A percentile compares a stretch with the other conserved stretches of the same genome.
These are phyloP conservation scores for Leptodermis oblonga DNA, from an alignment of 257 asterid genomes.

Conservation along the genomic window DNA sequence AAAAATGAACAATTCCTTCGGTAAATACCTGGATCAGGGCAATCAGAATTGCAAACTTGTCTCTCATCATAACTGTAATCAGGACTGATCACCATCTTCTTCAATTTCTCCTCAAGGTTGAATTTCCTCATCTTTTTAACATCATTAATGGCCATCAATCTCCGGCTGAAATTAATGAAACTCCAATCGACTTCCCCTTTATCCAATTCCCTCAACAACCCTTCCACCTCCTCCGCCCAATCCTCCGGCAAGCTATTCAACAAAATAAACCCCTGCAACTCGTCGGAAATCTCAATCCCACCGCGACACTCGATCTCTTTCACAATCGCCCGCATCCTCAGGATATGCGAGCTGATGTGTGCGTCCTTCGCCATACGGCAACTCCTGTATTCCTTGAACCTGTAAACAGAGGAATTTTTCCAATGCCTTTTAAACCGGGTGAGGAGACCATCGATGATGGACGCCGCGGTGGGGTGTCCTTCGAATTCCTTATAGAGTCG, in stretches of 20 bases:
- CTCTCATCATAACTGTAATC: no score
- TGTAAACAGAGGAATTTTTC: no score
- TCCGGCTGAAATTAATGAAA: background rate
- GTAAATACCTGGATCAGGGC: constrained; percentile 10
- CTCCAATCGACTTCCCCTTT: background rate
- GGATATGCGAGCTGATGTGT: constrained; percentile 11
- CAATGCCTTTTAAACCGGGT: background rate
- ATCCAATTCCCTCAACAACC: constrained; percentile 1
- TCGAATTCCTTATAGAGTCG: background rate
- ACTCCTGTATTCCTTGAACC: no score
- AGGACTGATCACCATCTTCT: background rate
- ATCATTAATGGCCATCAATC: constrained; percentile 11
- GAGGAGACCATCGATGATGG: background rate
- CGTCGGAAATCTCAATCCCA: constrained; percentile 13
- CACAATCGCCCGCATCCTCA: constrained; percentile 22
- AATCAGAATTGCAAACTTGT: constrained; percentile 7
- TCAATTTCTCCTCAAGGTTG: no score
- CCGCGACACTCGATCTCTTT: constrained; percentile 4
- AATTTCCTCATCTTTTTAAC: background rate
- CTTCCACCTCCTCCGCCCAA: constrained; percentile 19
- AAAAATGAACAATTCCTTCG: no score
- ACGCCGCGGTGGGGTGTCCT: background rate
- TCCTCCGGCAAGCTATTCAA: no score
- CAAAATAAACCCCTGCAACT: constrained; percentile 14
- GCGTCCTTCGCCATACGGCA: background rate